Evolutionary conservation across 345 rosid genomes (phyloP), one percentile per base, ranked within the genome.

Genomic region (Geranium brycei): DNA sequence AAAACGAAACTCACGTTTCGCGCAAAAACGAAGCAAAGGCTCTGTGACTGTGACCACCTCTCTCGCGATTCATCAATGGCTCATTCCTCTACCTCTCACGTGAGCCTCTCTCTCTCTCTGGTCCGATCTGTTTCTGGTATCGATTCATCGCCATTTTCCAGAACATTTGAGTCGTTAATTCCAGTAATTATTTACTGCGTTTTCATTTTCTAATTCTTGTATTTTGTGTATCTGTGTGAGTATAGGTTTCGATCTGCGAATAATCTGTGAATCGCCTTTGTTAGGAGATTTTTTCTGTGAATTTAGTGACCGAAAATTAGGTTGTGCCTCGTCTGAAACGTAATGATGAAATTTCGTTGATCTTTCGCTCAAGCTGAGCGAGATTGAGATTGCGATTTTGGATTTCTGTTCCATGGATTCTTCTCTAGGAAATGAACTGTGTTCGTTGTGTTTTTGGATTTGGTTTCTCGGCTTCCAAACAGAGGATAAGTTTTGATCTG

Each of bases 71-170:
- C 19, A 57, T 57, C 59, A 57, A 57, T 57, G 59, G 59, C 59
- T 16, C 19, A 57, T 5, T 57, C n/a, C 59, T 57, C 59, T 17
- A 17, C 59, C 59, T 15, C 59, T 57, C 18, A 5, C 19, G 59
- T 57, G 19, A 57, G 59, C n/a, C 19, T 4, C 59, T 19, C 30
- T 64, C 56, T 58, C 14, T 72, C 66, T 14, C 30, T 57, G 17
- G 32, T 15, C 18, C 60, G 56, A 31, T 66, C 17, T 4, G 17
- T 57, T n/a, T 5, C 19, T 13, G 16, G 7, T 53, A 12, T 53
- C 57, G 15, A 53, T 23, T 6, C 17, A 12, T 53, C 57, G 4
- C 16, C 17, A 53, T 12, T 53, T 23, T 53, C 17, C 5, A 53
- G 17, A n/a, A 57, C 18, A 57, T 16, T 57, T 16, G 19, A 18